Conservation (phyloP, 2,329 filamentous ascomycete genomes). For the Fusarium dimerum region DNA sequence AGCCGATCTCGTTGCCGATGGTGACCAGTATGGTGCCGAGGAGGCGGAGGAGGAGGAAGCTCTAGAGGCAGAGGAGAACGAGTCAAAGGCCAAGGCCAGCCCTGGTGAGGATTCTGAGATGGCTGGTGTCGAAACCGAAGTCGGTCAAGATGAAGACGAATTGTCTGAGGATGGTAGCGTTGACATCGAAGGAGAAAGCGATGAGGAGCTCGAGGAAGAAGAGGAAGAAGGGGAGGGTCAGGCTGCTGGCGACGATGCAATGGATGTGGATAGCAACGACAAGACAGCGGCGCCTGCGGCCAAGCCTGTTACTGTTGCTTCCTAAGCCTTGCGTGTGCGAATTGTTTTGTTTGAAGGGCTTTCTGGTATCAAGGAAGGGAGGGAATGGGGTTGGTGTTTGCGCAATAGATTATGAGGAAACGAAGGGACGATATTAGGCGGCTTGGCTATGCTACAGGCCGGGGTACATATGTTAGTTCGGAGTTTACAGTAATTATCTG, state of each 20-base stretch:
- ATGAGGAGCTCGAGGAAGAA: constrained; percentile 70
- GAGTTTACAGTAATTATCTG: background rate
- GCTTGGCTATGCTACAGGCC: constrained; percentile 14
- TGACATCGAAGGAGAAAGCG: constrained; percentile 76
- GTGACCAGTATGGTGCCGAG: constrained; percentile 87
- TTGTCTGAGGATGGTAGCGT: constrained; percentile 74
- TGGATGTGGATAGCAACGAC: constrained; percentile 50
- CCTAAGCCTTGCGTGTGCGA: constrained; percentile 22
- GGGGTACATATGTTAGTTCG: constrained; percentile 1
- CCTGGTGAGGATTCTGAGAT: constrained; percentile 72
- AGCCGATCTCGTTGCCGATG: constrained; percentile 82
- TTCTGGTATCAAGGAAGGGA: constrained; percentile 17
- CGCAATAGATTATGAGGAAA: constrained; percentile 34
- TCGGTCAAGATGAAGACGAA: constrained; percentile 63
- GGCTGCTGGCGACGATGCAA: constrained; percentile 42
- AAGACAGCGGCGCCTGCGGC: constrained; percentile 35
- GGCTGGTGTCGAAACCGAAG: constrained; percentile 63
- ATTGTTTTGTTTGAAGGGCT: constrained; percentile 12
- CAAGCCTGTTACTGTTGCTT: constrained; percentile 39
- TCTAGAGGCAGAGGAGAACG: constrained; percentile 53
- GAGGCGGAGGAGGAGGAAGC: constrained; percentile 75
- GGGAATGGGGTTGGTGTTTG: constrained; percentile 20
- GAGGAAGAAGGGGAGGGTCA: constrained; percentile 45
- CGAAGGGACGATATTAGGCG: constrained; percentile 29
- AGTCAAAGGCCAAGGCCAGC: constrained; percentile 43